Conservation (phyloP, 2,329 filamentous ascomycete species). For the Tolypocladium ophioglossoides region DNA sequence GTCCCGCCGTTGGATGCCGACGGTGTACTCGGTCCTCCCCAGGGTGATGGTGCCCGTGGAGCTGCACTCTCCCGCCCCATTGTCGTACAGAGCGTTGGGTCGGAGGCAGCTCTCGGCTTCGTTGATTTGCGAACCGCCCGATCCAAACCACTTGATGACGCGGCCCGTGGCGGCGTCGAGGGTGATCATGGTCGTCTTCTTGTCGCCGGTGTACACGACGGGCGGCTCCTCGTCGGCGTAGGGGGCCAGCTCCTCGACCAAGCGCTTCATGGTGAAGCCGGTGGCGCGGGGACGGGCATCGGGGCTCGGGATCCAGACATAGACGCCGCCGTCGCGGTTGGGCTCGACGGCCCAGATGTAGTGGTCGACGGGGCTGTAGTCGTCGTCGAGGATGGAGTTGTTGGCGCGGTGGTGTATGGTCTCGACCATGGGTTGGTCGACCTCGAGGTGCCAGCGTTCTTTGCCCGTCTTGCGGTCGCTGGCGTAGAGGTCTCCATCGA, state of each 20-base stretch:
- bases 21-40: conserved; percentile 80
- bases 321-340: conserved; percentile 74
- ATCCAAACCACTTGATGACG: conserved; percentile 75
- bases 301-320: conserved; percentile 64
- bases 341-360: conserved; percentile 95
- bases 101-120: conserved; percentile 66
- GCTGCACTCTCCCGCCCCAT: conserved; percentile 65
- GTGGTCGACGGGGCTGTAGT: conserved; percentile 62
- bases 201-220: conserved; percentile 83
- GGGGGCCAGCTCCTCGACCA: conserved; percentile 75
- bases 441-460: conserved; percentile 75
- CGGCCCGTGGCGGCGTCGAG: conserved; percentile 78
- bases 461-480: conserved; percentile 78
- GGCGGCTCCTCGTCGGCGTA: conserved; percentile 65
- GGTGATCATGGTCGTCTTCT: conserved; percentile 81
- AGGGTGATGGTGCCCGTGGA: conserved; percentile 72
- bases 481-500: conserved; percentile 93
- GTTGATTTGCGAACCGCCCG: conserved; percentile 56
- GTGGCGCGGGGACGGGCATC: conserved; percentile 52
- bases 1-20: conserved; percentile 69
- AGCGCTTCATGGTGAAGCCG: conserved; percentile 67
- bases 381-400: conserved; percentile 47
- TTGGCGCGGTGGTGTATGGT: conserved; percentile 71
- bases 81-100: conserved; percentile 55
- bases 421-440: conserved; percentile 81